These are phyloP conservation scores for Ganoderma lingzhi DNA, from an alignment of 1,284 basidiomycete genomes.

Conservation along the genomic window DNA sequence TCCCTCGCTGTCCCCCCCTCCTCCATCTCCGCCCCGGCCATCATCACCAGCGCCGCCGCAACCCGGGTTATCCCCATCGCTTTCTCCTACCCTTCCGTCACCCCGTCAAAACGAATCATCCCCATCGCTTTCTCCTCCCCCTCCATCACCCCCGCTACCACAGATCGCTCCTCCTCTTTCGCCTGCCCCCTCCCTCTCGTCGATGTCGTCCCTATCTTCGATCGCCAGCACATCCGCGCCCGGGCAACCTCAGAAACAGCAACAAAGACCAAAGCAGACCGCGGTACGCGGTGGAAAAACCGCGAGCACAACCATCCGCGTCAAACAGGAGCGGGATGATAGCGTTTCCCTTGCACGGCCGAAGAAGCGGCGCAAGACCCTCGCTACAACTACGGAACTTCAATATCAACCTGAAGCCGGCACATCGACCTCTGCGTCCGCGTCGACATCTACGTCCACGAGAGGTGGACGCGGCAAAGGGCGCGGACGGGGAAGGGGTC, in stretches of 20 bases:
- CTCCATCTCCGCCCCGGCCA: neutral
- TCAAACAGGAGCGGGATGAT: slow-evolving; percentile 20
- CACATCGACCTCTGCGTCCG: neutral
- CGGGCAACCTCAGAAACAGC: neutral
- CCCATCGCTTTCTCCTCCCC: neutral
- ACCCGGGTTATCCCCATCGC: neutral
- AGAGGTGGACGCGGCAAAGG: slow-evolving; percentile 1
- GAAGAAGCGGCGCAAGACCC: slow-evolving; percentile 26
- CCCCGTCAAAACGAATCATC: neutral
- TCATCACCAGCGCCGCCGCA: neutral
- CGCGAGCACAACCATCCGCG: slow-evolving; percentile 10
- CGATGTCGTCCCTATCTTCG: slow-evolving; percentile 20
- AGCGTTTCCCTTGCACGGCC: neutral
- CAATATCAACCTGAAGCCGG: neutral
- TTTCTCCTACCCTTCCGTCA: neutral
- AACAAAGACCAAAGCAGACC: slow-evolving; percentile 1
- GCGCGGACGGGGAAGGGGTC: slow-evolving; percentile 3
- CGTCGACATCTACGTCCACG: neutral
- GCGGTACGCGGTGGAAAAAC: slow-evolving; percentile 10
- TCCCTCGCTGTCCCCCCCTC: neutral
- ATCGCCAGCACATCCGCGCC: neutral
- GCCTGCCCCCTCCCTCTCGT: slow-evolving; percentile 8
- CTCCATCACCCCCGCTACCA: neutral
- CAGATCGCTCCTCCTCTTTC: neutral
- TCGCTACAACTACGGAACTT: neutral